Percentiles rank a stretch among this genome's conserved stretches.
Evolutionary conservation across 75 land plant species (phyloP).

Genomic region (Larix kaempferi): DNA sequence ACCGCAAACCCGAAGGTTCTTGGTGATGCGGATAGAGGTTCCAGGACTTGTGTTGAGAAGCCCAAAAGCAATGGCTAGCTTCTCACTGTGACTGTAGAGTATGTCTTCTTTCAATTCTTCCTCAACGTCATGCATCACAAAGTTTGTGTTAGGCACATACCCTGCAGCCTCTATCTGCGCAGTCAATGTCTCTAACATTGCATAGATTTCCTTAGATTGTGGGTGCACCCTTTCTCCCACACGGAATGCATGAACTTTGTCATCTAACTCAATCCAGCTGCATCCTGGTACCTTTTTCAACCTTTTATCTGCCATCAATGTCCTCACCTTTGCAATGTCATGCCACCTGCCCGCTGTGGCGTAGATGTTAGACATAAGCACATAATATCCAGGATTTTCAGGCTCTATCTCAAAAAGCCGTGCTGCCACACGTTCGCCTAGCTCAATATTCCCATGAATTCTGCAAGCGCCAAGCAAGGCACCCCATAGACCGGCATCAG

Average conservation of each 20-base stretch:
- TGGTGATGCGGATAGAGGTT: conserved; percentile 15
- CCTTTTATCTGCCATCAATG: background rate
- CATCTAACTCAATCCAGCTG: background rate
- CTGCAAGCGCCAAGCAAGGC: conserved; percentile 21
- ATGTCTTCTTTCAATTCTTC: conserved; percentile 13
- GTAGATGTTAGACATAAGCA: conserved; percentile 7
- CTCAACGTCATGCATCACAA: conserved; percentile 3
- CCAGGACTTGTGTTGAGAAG: conserved; percentile 27
- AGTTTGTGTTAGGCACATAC: conserved; percentile 5
- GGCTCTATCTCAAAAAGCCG: background rate
- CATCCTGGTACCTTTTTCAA: conserved; percentile 2
- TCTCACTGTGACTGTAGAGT: conserved; percentile 21
- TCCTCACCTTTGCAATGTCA: background rate
- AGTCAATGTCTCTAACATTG: conserved; percentile 4
- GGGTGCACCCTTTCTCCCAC: conserved; percentile 8
- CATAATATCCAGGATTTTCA: conserved; percentile 8
- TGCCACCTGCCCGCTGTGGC: background rate
- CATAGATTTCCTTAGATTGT: background rate
- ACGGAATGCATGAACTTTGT: background rate
- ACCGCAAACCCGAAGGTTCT: conserved; percentile 24
- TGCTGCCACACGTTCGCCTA: conserved; percentile 10
- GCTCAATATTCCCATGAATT: conserved; percentile 2
- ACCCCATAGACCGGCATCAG: conserved; percentile 8
- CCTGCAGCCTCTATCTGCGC: conserved; percentile 1
- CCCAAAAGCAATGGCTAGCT: conserved; percentile 33